A percentile compares a stretch with the other conserved stretches of the same genome.
Evolutionary conservation across 805 yeast genomes (phyloP).

Genomic region (Candida incommunis): DNA sequence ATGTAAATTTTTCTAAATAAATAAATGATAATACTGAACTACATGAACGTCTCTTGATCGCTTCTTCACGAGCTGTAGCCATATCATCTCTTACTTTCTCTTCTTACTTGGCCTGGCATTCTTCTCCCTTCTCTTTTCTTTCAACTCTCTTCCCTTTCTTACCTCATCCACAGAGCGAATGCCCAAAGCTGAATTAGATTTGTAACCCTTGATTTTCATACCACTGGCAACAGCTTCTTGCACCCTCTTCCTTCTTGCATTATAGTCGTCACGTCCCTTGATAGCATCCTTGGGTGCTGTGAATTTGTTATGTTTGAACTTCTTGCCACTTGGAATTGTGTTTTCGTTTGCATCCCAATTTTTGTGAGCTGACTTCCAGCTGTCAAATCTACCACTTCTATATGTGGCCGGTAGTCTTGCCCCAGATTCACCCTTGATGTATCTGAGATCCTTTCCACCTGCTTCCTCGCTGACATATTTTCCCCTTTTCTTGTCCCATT

Average conservation of each 20-base stretch:
- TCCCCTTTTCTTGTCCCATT: constrained; percentile 91
- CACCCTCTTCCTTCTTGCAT: constrained; percentile 68
- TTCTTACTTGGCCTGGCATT: constrained; percentile 62
- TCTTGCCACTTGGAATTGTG: constrained; percentile 16
- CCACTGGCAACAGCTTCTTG: constrained; percentile 70
- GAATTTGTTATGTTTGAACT: constrained; percentile 58
- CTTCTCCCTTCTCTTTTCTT: constrained; percentile 68
- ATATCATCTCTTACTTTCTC: constrained; percentile 13
- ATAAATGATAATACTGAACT: no score
- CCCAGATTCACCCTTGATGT: constrained; percentile 90
- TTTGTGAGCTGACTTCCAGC: constrained; percentile 69
- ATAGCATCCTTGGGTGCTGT: constrained; percentile 89
- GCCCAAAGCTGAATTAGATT: constrained; percentile 30
- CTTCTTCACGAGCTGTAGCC: no score
- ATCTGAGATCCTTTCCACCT: constrained; percentile 48
- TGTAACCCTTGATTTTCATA: constrained; percentile 40
- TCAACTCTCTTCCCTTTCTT: constrained; percentile 53
- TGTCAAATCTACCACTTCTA: constrained; percentile 81
- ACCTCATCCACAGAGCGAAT: constrained; percentile 59
- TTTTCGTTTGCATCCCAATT: constrained; percentile 20
- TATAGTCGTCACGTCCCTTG: constrained; percentile 74
- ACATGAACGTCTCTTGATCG: no score
- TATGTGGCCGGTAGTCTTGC: constrained; percentile 82
- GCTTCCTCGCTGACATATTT: constrained; percentile 74
- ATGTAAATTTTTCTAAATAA: no score